Base-by-base conservation (phyloP, 768 basidiomycete species). In the Russula sp. region DNA sequence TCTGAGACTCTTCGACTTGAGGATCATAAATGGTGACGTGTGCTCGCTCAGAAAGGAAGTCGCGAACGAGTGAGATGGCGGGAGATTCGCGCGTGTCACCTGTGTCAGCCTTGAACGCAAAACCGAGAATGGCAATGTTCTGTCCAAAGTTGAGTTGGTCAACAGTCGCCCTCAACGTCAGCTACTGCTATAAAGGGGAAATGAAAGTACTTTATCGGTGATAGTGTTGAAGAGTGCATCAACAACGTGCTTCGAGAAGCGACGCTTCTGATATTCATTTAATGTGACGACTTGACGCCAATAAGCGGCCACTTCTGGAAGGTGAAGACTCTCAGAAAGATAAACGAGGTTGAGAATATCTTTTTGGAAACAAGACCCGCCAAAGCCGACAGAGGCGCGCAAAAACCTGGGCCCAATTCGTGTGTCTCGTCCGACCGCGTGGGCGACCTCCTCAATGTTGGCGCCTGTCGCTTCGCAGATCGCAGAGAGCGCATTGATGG, bases 291-390 rank as follows among this genome's bases (percentile, higher is more conserved):
- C 95, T 73, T 95, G 90, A 57, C 84, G 83, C 97, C 97, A 99
- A 81, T 99, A 99, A 18, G 87, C 89, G 35, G 96, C 97, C 32
- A 99, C 95, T 75, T 98, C 94, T 44, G 95, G 94, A 59, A 99
- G 82, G 76, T 98, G 94, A 59, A 93, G 77, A 66, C 89, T 93
- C 78, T 98, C 95, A 72, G 86, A 89, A 49, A 99, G 85, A 79
- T 99, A 99, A 50, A 98, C 97, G 65, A 99, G 81, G 80, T 99
- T 99, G 71, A 99, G 86, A 75, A 98, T 98, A 73, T 99, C 96
- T 76, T 99, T 98, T 78, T 98, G 96, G 91, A 99, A 99, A 79
- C 96, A 99, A 13, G 89, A 92, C 42, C 97, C 97, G 65, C 97
- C 96, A 70, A 99, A 99, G 22, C 97, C 96, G 70, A 97, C 94